Evolutionary conservation across 805 yeast genomes (phyloP), one percentile per base, ranked within the genome.

Genomic region (Metschnikowia borealis): DNA sequence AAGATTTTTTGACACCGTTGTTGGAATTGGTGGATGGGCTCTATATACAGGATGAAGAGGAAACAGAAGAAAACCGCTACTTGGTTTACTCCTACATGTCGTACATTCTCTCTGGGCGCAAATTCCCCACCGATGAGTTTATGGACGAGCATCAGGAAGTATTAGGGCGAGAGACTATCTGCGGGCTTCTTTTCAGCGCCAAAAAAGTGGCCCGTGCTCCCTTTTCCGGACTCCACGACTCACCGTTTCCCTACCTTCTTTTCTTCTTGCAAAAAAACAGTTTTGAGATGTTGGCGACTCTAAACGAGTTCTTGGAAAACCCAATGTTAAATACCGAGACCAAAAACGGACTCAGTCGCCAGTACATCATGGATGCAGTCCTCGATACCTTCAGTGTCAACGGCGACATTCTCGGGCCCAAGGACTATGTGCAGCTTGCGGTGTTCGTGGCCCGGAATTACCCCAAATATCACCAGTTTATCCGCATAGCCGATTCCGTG

Each of bases 301-400:
- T 94, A 51, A 85, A 89, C 64, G 96, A 87, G 63, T 85, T 87
- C 7, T 84, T 92, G 61, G 97, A 92, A 62, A 96, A 89, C 62
- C 69, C 86, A 0, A 72, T 80, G 38, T 65, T 92, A 49, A 89
- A 90, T 63, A 89, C 83, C 18, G 83, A 81, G 41, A 77, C 71
- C 29, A 62, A 67, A 21, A 62, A 64, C 15, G 63, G 61, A 18
- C 73, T 87, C 4, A 85, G 74, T 53, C 73, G 98, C 17, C 98
- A 92, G 63, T 85, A 84, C 57, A 79, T 92, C 13, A 69, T 89
- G 18, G 92, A 89, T 53, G 80, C 88, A 3, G 66, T 92, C 18
- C 62, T 88, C 14, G 87, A 86, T 46, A 67, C 84, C 2, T 76
- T 79, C 56, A 73, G 74, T 2, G 71, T 67, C 5, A 64, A 71